These are phyloP conservation scores for Solanum hybrid DNA, from an alignment of 305 asterid species.

Conservation along the genomic window DNA sequence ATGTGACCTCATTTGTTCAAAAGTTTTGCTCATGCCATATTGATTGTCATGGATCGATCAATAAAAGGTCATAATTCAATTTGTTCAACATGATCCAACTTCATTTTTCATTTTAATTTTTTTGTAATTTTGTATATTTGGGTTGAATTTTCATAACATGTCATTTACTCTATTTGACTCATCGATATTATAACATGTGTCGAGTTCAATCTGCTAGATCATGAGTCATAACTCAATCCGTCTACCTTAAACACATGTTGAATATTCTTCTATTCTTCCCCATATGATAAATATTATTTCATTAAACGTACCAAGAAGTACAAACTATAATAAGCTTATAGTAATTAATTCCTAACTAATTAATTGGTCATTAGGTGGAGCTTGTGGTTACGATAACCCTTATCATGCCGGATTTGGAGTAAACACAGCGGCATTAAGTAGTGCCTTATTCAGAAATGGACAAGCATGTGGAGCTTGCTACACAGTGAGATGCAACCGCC, in stretches of 20 bases:
- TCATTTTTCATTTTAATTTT: neutral
- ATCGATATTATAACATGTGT: neutral
- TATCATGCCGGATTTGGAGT: conserved; percentile 55
- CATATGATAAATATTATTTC: too few relatives aligned
- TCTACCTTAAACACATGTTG: neutral
- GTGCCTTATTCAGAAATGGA: conserved; percentile 46
- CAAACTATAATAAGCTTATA: neutral
- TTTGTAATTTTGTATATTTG: neutral
- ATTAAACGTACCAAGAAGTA: neutral
- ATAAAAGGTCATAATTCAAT: neutral
- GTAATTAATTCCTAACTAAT: neutral
- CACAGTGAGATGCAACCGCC: conserved; percentile 34
- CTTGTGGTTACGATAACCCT: conserved; percentile 57
- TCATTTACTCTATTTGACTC: too few relatives aligned
- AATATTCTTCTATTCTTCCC: neutral
- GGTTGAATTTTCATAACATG: neutral
- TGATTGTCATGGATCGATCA: neutral
- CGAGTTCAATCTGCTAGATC: neutral
- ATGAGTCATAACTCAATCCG: neutral
- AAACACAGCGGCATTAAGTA: conserved; percentile 52
- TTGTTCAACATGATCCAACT: neutral
- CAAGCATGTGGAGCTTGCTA: conserved; percentile 64
- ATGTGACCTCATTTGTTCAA: neutral
- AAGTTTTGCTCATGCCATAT: neutral
- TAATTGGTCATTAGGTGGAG: conserved; percentile 39